Conservation (phyloP, 2,329 filamentous ascomycete genomes). For the Penicillium oxalicum region DNA sequence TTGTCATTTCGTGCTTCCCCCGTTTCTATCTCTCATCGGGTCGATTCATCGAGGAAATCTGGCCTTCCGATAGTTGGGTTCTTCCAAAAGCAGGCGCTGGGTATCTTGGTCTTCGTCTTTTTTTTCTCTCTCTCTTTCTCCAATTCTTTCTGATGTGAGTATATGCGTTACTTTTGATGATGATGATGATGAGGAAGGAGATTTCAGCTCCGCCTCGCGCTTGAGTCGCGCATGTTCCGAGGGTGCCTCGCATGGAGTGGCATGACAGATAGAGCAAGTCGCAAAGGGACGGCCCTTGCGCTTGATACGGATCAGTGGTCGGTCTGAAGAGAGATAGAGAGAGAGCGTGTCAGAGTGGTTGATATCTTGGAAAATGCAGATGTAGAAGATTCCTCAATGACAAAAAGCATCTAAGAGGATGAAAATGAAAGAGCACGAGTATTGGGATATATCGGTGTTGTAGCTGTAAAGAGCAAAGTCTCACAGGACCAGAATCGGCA, state of each 20-base stretch:
- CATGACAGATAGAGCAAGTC: constrained; percentile 82
- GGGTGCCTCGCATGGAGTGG: constrained; percentile 84
- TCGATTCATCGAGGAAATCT: constrained; percentile 4
- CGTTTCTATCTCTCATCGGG: too few species aligned
- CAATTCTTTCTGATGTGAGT: constrained; percentile 4
- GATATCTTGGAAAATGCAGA: not conserved
- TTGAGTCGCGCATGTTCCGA: constrained; percentile 70
- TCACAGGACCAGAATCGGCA: too few species aligned
- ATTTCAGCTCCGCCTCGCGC: constrained; percentile 31
- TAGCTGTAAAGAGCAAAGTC: too few species aligned
- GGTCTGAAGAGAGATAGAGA: constrained; percentile 52
- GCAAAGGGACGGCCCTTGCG: constrained; percentile 95
- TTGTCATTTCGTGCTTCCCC: not conserved
- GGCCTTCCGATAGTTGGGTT: constrained; percentile 6
- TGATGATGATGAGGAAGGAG: constrained; percentile 14
- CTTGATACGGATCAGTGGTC: constrained; percentile 86
- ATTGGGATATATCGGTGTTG: too few species aligned
- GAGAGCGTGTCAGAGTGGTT: not conserved
- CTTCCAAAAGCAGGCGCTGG: too few species aligned
- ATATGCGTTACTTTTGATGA: constrained; percentile 28
- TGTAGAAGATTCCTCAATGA: too few species aligned
- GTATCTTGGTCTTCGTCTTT: too few species aligned
- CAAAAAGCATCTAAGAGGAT: too few species aligned
- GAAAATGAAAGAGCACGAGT: too few species aligned
- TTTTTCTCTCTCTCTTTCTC: too few species aligned